These are phyloP conservation scores for Coemansia sp. DNA, from an alignment of 192 early-diverging fungal species.

Conservation along the genomic window DNA sequence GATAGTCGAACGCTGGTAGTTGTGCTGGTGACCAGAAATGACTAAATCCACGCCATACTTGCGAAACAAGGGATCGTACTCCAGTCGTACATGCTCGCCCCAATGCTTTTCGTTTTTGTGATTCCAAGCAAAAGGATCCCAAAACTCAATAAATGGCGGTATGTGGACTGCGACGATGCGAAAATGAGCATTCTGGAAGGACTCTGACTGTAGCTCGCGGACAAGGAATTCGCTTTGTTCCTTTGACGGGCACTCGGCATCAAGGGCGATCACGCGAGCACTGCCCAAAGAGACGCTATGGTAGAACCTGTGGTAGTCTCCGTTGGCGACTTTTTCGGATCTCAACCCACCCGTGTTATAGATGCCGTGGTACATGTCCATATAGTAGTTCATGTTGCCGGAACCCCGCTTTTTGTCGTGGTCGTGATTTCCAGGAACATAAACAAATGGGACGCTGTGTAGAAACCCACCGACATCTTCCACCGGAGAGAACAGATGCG, in stretches of 20 bases:
- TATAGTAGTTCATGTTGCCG: constrained; percentile 55
- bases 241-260: constrained; percentile 62
- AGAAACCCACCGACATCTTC: constrained; percentile 56
- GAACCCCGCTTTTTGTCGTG: constrained; percentile 56
- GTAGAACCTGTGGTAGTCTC: constrained; percentile 40
- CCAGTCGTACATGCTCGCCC: constrained; percentile 65
- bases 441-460: constrained; percentile 63
- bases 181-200: constrained; percentile 58
- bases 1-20: constrained; percentile 64
- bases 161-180: constrained; percentile 70
- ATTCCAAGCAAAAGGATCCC: constrained; percentile 70
- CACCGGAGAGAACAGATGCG: constrained; percentile 65
- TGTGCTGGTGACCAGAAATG: constrained; percentile 78
- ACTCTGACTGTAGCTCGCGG: constrained; percentile 59
- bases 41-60: constrained; percentile 68
- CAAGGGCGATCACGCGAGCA: constrained; percentile 67
- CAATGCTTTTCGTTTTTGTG: constrained; percentile 67
- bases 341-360: constrained; percentile 15
- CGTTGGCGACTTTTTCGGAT: constrained; percentile 13
- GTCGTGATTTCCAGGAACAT: constrained; percentile 77
- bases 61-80: constrained; percentile 68
- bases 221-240: constrained; percentile 66
- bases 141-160: constrained; percentile 74
- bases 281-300: constrained; percentile 56
- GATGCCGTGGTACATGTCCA: constrained; percentile 51